Percentiles rank a stretch among this genome's conserved stretches.
These are phyloP conservation scores for Prototheca wickerhamii DNA, from an alignment of 163 green algal species.

Conservation along the genomic window DNA sequence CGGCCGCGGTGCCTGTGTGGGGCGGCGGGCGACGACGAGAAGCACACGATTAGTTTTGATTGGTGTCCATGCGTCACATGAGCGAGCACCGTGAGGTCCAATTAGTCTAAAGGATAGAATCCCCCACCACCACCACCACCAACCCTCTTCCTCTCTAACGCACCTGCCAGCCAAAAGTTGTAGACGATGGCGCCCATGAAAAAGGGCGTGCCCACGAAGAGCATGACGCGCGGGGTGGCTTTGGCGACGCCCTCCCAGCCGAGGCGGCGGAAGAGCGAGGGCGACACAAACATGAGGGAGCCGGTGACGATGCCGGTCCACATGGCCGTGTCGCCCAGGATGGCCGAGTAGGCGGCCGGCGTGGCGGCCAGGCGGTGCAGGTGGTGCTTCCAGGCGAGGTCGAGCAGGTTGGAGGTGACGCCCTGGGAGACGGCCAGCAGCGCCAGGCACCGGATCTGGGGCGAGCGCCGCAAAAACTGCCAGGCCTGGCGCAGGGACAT, in stretches of 20 bases:
- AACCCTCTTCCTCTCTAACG: not conserved
- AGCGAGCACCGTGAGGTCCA: too few relatives aligned
- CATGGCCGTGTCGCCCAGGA: constrained; percentile 86
- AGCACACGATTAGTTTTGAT: too few relatives aligned
- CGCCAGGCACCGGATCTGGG: constrained; percentile 78
- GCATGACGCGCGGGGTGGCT: constrained; percentile 64
- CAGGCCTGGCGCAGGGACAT: constrained; percentile 55
- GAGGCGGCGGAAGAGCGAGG: constrained; percentile 64
- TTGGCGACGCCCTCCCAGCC: constrained; percentile 71
- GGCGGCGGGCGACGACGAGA: too few relatives aligned
- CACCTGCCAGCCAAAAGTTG: constrained; percentile 19
- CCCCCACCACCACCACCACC: not conserved
- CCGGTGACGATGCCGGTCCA: constrained; percentile 78
- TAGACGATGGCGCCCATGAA: constrained; percentile 68
- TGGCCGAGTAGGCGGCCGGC: constrained; percentile 72
- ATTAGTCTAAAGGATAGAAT: too few relatives aligned
- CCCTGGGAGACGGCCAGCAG: constrained; percentile 62
- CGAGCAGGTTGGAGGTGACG: constrained; percentile 38
- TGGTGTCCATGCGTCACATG: not conserved
- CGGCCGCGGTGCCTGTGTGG: not conserved
- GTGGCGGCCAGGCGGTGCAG: constrained; percentile 75
- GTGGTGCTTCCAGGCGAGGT: constrained; percentile 92
- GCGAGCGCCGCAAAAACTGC: constrained; percentile 50
- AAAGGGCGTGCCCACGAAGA: constrained; percentile 58
- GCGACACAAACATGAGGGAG: constrained; percentile 58